A percentile compares a stretch with the other conserved stretches of the same genome.
phyloP scores from a whole-genome alignment of 2,329 filamentous ascomycete genomes.

The Neurospora sp. region DNA sequence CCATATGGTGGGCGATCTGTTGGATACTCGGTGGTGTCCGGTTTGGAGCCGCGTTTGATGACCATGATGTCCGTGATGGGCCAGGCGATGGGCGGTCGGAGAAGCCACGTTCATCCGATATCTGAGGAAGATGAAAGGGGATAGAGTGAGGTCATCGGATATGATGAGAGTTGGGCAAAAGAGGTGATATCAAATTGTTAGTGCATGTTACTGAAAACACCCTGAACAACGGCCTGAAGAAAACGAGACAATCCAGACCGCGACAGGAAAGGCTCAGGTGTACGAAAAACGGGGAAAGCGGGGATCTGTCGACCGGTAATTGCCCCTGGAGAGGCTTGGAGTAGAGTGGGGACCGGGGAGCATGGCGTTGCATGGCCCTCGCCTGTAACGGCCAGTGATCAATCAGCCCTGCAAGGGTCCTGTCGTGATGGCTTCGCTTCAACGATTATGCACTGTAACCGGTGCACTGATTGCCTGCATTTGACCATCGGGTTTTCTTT shows the following conservation, averaged over 20 bases:
- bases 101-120: too few species aligned
- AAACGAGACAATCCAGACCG: not conserved
- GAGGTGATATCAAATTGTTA: not conserved
- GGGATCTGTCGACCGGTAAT: not conserved
- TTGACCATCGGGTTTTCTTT: not conserved
- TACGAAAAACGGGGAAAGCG: not conserved
- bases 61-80: too few species aligned
- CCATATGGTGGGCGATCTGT: too few species aligned
- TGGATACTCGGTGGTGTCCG: too few species aligned
- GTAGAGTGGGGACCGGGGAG: not conserved
- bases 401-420: not conserved
- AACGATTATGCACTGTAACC: not conserved
- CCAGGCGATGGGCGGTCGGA: too few species aligned
- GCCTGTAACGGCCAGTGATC: not conserved
- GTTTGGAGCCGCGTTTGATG: too few species aligned
- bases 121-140: too few species aligned
- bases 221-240: not conserved
- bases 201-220: not conserved
- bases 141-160: too few species aligned
- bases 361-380: not conserved
- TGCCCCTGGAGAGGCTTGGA: not conserved
- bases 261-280: not conserved
- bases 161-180: not conserved
- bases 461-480: not conserved
- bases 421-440: not conserved